A percentile compares a stretch with the other conserved stretches of the same genome.
These are phyloP conservation scores for Incumbomyces delicatus DNA, from an alignment of 2,329 filamentous ascomycete genomes.

Conservation along the genomic window DNA sequence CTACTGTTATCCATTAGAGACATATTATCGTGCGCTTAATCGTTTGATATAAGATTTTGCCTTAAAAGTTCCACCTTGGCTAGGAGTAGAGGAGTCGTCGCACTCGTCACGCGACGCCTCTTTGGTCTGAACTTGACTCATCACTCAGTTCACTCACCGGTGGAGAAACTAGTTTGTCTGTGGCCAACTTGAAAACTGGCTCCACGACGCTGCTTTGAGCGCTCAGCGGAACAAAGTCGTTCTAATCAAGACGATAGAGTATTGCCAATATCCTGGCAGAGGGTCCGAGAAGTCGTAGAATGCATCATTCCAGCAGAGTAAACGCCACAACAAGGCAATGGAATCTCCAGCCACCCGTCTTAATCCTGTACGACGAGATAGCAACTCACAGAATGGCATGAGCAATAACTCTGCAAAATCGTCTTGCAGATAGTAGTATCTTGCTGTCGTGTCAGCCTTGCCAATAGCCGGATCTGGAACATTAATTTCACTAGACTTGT, in stretches of 20 bases:
- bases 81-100: too few species aligned
- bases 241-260: slow-evolving; percentile 17
- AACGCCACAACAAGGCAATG: slow-evolving; percentile 31
- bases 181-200: too few species aligned
- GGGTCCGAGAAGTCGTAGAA: slow-evolving; percentile 42
- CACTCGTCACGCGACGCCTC: too few species aligned
- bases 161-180: too few species aligned
- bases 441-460: background rate
- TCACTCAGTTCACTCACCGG: too few species aligned
- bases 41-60: too few species aligned
- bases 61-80: too few species aligned
- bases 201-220: too few species aligned
- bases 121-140: too few species aligned
- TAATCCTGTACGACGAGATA: slow-evolving; percentile 18
- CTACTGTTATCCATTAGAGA: too few species aligned
- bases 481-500: slow-evolving; percentile 11
- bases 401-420: slow-evolving; percentile 33
- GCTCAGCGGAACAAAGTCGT: background rate
- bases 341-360: slow-evolving; percentile 16
- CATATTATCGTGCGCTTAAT: too few species aligned
- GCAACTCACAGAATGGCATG: slow-evolving; percentile 34
- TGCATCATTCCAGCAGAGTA: slow-evolving; percentile 40
- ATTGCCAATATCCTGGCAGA: slow-evolving; percentile 40
- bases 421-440: background rate
- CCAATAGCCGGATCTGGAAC: slow-evolving; percentile 1